Evolutionary conservation across 2,329 filamentous ascomycete species (phyloP), one percentile per base, ranked within the genome.

Genomic region (Penicillium sp.): DNA sequence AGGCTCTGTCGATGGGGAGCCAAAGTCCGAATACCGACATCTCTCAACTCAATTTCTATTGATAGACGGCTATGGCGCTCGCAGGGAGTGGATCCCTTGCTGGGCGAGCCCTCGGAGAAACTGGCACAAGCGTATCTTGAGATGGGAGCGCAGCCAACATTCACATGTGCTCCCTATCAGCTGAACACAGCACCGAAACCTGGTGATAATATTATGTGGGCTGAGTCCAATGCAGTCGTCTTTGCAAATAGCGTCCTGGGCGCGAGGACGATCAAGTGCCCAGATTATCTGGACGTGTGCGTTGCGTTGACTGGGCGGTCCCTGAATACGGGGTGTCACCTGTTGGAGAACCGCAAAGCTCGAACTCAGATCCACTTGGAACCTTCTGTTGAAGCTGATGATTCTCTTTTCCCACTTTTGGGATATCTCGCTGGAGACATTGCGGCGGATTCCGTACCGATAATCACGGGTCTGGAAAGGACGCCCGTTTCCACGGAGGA

Each of bases 201-300:
- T 2, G 79, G 77, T 4, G 76, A 81, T 13, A 69, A 81, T 27
- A 69, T 81, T 2, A 77, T 69, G 0, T 81, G 79, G 77, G 77
- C 74, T 0, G 78, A 81, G 60, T 81, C 78, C 0, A 81, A 81
- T 58, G 79, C 78, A 0, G 79, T 81, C 0, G 75, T 80, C 0
- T 81, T 72, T 56, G 77, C 78, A 1, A 81, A 82, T 43, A 81
- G 78, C 55, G 75, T 81, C 0, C 70, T 81, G 0, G 79, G 78
- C 0, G 78, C 79, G 0, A 70, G 71, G 19, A 81, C 79, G 0
- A 72, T 75, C 55, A 81, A 81, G 56, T 81, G 79, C 56, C 79
- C 79, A 0, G 78, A 81, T 52, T 78, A 76, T 37, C 69, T 81
- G 2, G 79, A 81, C 35, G 70, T 80, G 6, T 75, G 69, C 41